Evolutionary conservation across 305 asterid species (phyloP), one percentile per base, ranked within the genome.

Genomic region (Fraxinus nigra): DNA sequence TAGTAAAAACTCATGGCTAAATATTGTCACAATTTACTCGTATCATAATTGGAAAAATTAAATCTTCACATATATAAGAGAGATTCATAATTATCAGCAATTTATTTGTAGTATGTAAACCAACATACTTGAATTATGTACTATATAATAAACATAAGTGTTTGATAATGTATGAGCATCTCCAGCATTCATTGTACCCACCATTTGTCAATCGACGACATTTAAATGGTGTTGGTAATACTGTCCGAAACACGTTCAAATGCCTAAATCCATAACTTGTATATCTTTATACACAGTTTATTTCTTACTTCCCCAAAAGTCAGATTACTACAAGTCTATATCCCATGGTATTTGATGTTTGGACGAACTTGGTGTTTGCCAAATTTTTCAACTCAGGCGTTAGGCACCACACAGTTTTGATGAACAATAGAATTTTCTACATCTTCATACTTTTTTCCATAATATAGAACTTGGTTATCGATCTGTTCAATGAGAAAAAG

Each of bases 401-500:
- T 7, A 63, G 72, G 72, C 2, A 24, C 72, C 72, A 63, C 16
- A 7, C 7, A 24, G 72, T 63, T 24, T 24, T 24, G 26, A 24
- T 1, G 67, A 26, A 22, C 72, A 28, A 77, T 13, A 78, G 32
- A n/a, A 78, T 70, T 82, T 70, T 24, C 38, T n/a, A 30, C 9
- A 77, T 1, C 35, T 30, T 81, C 14, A 43, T 67, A 51, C 77
- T 40, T 63, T 48, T 48, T 38, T 32, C 35, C 59, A 75, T 30
- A 38, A 79, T 46, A 18, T 59, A 26, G 38, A 56, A 61, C 72
- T 74, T 33, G 51, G 76, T 63, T 16, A 78, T 38, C 18, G 37
- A 73, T 76, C 65, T 35, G 77, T 56, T 78, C 83, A 61, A 81
- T 34, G 13, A 82, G 20, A 82, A 70, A 80, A 82, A 75, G 35